Conservation (phyloP, 768 basidiomycete genomes). For the Imleria badia region DNA sequence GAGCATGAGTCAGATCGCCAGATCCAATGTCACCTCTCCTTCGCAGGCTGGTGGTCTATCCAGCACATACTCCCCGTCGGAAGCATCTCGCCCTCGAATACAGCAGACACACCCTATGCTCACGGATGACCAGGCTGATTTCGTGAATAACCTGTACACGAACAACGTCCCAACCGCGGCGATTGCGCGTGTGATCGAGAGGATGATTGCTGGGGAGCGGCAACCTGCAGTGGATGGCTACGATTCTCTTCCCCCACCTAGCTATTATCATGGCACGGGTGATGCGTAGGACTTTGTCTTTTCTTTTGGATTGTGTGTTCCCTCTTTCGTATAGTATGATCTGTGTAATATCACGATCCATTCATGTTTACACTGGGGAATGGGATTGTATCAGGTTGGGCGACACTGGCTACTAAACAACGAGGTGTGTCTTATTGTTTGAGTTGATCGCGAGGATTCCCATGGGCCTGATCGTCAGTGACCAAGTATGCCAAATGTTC, state of each 20-base stretch:
- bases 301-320: neutral
- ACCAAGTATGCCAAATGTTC: too few species aligned
- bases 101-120: constrained; percentile 11
- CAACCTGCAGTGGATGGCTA: constrained; percentile 5
- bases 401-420: too few species aligned
- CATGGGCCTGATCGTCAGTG: too few species aligned
- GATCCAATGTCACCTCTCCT: neutral
- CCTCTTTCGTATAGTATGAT: neutral
- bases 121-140: constrained; percentile 21
- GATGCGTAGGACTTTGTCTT: neutral
- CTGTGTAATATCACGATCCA: neutral
- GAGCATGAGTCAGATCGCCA: neutral
- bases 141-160: constrained; percentile 12
- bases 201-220: constrained; percentile 19
- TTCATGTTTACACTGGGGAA: neutral
- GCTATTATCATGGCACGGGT: constrained; percentile 5
- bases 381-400: too few species aligned
- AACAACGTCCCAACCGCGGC: constrained; percentile 17
- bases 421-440: too few species aligned
- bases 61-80: neutral
- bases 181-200: constrained; percentile 19
- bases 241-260: constrained; percentile 14
- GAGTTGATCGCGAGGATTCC: too few species aligned
- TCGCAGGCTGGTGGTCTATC: neutral
- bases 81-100: neutral